Evolutionary conservation across 2,329 filamentous ascomycete species (phyloP), one percentile per base, ranked within the genome.

Genomic region (Colletotrichum acutatum): DNA sequence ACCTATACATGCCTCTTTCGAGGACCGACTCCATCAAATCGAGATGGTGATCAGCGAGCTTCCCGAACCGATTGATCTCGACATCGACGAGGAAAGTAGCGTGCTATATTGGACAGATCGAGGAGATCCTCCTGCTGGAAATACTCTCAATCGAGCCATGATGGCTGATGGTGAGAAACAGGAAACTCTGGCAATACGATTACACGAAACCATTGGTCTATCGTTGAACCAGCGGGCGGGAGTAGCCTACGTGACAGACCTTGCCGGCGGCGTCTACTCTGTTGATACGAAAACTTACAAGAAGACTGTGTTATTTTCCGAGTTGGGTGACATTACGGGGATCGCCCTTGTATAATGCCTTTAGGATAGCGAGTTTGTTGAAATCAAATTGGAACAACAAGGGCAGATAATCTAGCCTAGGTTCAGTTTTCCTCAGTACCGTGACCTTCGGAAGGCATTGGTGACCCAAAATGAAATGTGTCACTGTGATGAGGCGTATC

Each of bases 51-150:
- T 59, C 12, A 61, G 59, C 5, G 42, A 42, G 4, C 67, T 66
- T 4, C 67, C 67, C 16, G 67, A 66, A 11, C 67, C 67, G 4
- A 66, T 69, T 14, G 67, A 69, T 6, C 61, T 69, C 4, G 67
- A 69, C 14, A 19, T 69, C 5, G 67, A 69, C n/a, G 67, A 59
- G 19, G 34, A 53, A 42, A 24, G 4, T 19, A 19, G 53, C 12
- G 34, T 4, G 6, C 32, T 69, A 19, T 69, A 65, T 26, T 69
- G 67, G 67, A 69, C 67, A 19, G 67, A 69, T 42, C 67, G 67
- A 9, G 67, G 67, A 46, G 67, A 69, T 19, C 67, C 67, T 14
- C 67, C 67, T 7, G 28, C 53, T 4, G 60, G 67, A n/a, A 69
- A 69, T 16, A 22, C 67, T 14, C 42, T 69, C 5, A 69, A 69